Conservation (phyloP, 2,329 filamentous ascomycete genomes). For the Xylariaceae sp. region DNA sequence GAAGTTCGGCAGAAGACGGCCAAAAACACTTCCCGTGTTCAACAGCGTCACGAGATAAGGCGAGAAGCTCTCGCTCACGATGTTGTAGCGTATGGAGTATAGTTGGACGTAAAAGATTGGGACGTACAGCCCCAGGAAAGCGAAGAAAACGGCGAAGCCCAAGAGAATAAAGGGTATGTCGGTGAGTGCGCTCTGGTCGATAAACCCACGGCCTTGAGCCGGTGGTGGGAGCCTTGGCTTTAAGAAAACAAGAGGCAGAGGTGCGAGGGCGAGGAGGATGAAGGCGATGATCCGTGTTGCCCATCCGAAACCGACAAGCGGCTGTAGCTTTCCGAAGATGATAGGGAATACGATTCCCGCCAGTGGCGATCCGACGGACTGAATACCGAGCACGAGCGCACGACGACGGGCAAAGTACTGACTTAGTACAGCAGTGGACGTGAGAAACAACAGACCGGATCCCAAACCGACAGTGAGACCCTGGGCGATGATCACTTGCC, state of each 20-base stretch:
- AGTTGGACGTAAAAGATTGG: conserved; percentile 36
- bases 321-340: conserved; percentile 40
- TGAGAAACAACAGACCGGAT: conserved; percentile 22
- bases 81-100: conserved; percentile 15
- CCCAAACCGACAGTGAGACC: conserved; percentile 25
- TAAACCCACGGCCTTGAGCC: conserved; percentile 19
- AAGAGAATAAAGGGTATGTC: conserved; percentile 31
- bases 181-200: conserved; percentile 28
- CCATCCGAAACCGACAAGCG: conserved; percentile 49
- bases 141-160: conserved; percentile 25
- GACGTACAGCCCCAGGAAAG: conserved; percentile 37
- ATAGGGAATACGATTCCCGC: conserved; percentile 42
- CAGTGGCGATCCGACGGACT: conserved; percentile 21
- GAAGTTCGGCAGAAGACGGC: conserved; percentile 36
- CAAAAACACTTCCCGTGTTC: conserved; percentile 36
- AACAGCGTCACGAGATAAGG: conserved; percentile 36
- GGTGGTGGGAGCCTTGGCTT: too few relatives aligned
- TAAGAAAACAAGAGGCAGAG: conserved; percentile 20
- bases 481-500: conserved; percentile 29
- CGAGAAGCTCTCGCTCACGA: conserved; percentile 12
- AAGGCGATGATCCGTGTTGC: conserved; percentile 44
- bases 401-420: conserved; percentile 32
- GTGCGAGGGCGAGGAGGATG: conserved; percentile 31
- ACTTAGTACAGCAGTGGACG: conserved; percentile 22
- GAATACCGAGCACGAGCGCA: conserved; percentile 23